Evolutionary conservation across 352 stramenopile genomes (phyloP).

Genomic region (Pythium rhizo-oryzae): DNA sequence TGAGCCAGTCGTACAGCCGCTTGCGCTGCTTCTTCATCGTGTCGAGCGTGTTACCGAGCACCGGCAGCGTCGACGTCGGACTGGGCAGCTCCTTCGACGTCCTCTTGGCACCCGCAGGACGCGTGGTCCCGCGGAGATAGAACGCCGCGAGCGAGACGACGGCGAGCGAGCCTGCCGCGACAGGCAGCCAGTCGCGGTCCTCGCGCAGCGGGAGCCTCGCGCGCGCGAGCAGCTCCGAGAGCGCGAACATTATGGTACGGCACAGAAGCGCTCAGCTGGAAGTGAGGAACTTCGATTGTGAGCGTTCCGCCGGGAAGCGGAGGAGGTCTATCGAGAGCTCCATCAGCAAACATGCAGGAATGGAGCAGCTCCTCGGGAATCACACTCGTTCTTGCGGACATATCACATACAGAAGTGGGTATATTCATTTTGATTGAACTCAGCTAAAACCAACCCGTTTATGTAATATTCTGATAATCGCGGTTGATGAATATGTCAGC

Average conservation of each 20-base stretch:
- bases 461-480: too few species aligned
- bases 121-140: background rate
- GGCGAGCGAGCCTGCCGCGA: background rate
- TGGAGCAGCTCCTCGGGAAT: too few species aligned
- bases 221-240: conserved; percentile 2
- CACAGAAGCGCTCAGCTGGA: background rate
- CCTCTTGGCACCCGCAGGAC: background rate
- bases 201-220: background rate
- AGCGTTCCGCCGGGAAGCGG: too few species aligned
- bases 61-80: conserved; percentile 35
- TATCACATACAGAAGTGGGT: too few species aligned
- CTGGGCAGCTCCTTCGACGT: conserved; percentile 4
- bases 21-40: conserved; percentile 45
- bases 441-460: too few species aligned
- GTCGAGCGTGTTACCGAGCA: conserved; percentile 54
- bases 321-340: too few species aligned
- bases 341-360: too few species aligned
- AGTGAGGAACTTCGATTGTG: background rate
- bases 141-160: background rate
- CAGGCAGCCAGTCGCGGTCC: conserved; percentile 6
- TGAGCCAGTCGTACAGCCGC: conserved; percentile 55
- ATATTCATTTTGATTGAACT: too few species aligned
- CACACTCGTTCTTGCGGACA: too few species aligned
- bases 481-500: too few species aligned
- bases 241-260: conserved; percentile 5